A percentile compares a stretch with the other conserved stretches of the same genome.
phyloP scores from a whole-genome alignment of 179 eudicot genomes.

The Camellia oleifera region DNA sequence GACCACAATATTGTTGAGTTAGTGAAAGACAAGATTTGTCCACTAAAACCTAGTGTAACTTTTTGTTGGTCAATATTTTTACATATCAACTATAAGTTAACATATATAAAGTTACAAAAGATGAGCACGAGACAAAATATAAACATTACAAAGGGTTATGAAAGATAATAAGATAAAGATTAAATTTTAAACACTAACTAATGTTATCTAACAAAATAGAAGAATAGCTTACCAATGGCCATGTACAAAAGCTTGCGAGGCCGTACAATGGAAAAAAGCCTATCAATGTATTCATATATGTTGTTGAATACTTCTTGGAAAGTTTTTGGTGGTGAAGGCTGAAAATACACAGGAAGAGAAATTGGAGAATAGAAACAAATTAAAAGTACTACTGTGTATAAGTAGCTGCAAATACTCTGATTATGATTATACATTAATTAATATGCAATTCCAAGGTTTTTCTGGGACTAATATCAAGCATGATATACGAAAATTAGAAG shows the following conservation, averaged over 20 bases:
- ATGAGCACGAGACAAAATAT: background rate
- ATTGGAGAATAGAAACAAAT: background rate
- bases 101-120: background rate
- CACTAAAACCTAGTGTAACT: too few relatives aligned
- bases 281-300: constrained; percentile 51
- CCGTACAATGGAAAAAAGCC: constrained; percentile 44
- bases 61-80: too few relatives aligned
- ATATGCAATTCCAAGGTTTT: too few relatives aligned
- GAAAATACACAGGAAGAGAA: background rate
- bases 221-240: constrained; percentile 54
- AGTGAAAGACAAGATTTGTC: too few relatives aligned
- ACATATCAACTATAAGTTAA: too few relatives aligned
- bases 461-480: too few relatives aligned
- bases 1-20: too few relatives aligned
- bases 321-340: constrained; percentile 33
- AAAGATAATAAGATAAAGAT: too few relatives aligned
- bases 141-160: too few relatives aligned
- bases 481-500: too few relatives aligned
- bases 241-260: constrained; percentile 58
- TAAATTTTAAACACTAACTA: too few relatives aligned
- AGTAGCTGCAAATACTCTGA: background rate
- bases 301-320: constrained; percentile 43
- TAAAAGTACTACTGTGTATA: background rate
- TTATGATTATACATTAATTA: too few relatives aligned
- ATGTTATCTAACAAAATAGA: background rate